Percentiles rank a stretch among this genome's conserved stretches.
Evolutionary conservation across 305 asterid species (phyloP).

Genomic region (Euphrasia arctica): DNA sequence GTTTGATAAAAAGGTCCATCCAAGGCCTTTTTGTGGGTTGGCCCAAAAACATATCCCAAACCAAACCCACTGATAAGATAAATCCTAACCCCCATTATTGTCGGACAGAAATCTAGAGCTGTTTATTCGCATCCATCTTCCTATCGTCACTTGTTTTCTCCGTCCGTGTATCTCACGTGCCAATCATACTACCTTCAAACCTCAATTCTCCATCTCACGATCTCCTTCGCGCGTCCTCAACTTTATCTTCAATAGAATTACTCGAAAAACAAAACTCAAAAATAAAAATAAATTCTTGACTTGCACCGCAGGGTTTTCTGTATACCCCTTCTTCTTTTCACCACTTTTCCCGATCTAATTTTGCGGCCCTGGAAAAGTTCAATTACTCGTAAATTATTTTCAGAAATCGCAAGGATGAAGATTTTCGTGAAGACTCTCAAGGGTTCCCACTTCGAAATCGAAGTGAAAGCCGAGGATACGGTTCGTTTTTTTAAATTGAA

Average conservation of each 20-base stretch:
- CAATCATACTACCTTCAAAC: not conserved
- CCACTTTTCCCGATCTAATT: slow-evolving; percentile 29
- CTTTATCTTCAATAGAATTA: not conserved
- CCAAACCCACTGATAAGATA: slow-evolving; percentile 12
- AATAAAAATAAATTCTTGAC: slow-evolving; percentile 27
- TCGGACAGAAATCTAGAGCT: slow-evolving; percentile 10
- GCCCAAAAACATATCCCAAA: slow-evolving; percentile 1
- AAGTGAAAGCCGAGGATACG: slow-evolving; percentile 58
- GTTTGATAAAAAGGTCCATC: not conserved
- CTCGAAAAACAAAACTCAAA: not conserved
- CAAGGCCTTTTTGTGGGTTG: not conserved
- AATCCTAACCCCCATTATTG: not conserved
- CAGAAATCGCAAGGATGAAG: slow-evolving; percentile 42
- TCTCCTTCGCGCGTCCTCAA: slow-evolving; percentile 4
- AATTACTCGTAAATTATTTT: slow-evolving; percentile 7
- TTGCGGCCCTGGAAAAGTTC: not conserved
- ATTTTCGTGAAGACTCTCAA: slow-evolving; percentile 70
- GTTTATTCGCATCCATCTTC: slow-evolving; percentile 3
- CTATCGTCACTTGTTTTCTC: not conserved
- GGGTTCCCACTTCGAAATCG: slow-evolving; percentile 67
- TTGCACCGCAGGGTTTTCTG: slow-evolving; percentile 35
- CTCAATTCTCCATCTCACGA: slow-evolving; percentile 15
- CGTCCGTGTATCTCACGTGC: slow-evolving; percentile 10
- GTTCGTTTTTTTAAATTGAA: slow-evolving; percentile 30
- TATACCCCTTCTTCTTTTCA: slow-evolving; percentile 16